Conservation (phyloP, 805 yeast species). For the Saturnispora saitoi region DNA sequence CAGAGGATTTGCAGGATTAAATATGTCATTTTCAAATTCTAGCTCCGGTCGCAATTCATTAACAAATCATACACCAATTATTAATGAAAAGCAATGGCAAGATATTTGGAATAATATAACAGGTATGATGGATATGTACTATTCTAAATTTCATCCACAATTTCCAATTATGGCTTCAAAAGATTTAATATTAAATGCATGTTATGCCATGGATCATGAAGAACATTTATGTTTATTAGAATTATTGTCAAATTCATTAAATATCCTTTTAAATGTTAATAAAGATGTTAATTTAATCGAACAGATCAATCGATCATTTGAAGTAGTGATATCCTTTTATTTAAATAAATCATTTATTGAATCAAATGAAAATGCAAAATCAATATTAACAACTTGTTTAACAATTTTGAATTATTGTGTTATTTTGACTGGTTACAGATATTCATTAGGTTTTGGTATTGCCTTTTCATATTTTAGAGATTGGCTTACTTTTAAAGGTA, state of each 20-base stretch:
- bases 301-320: constrained; percentile 30
- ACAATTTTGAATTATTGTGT: constrained; percentile 46
- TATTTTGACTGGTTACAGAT: constrained; percentile 50
- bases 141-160: constrained; percentile 33
- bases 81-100: constrained; percentile 1
- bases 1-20: constrained; percentile 5
- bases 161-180: constrained; percentile 39
- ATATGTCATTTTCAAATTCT: constrained; percentile 1
- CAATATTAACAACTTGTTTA: constrained; percentile 32
- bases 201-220: constrained; percentile 24
- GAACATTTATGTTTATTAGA: constrained; percentile 29
- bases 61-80: neutral
- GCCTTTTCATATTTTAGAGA: constrained; percentile 51
- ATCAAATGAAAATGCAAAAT: constrained; percentile 20
- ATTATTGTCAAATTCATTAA: constrained; percentile 34
- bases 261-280: constrained; percentile 28
- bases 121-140: constrained; percentile 28
- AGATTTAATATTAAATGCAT: constrained; percentile 19
- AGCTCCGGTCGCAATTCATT: neutral
- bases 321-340: constrained; percentile 30
- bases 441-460: constrained; percentile 47
- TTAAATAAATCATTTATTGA: constrained; percentile 28
- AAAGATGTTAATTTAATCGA: constrained; percentile 17
- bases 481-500: constrained; percentile 38
- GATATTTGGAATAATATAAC: constrained; percentile 2